Evolutionary conservation across 768 basidiomycete genomes (phyloP), one percentile per base, ranked within the genome.

Genomic region (Amanita rubescens): DNA sequence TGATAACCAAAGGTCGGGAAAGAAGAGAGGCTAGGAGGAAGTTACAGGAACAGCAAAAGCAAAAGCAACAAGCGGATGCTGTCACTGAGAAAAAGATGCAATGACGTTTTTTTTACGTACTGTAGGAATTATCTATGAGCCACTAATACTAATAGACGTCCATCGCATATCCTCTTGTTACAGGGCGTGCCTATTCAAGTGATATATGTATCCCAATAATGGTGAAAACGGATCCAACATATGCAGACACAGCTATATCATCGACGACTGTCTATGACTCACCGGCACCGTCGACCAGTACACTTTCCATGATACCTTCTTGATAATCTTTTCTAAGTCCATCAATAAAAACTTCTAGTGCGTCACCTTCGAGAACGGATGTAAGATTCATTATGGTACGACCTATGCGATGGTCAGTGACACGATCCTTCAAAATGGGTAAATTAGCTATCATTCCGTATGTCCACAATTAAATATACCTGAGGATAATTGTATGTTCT

Each of bases 401-500:
- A 3, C 87, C 87, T 38, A 96, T 82, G 0, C 94, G 79, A 60
- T 97, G 94, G 65, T 96, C 94, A 2, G 94, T 98, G 9, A 97
- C 82, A 9, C 94, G 85, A 58, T 93, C 92, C 86, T 30, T 39
- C 14, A 10, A 14, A 19, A 17, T 24, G 35, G 24, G 10, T 34
- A 55, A 7, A 19, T 19, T n/a, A 12, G 17, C 20, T 47, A 12
- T 46, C 30, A 39, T 10, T 14, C 34, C 8, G 17, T 43, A 38
- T 34, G 30, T 4, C n/a, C n/a, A n/a, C 38, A 41, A 32, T 24
- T 38, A 34, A 42, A 19, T 38, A 45, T 11, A n/a, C 91, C 75
- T 94, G 93, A 1, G 91, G 81, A 66, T 85, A 94, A 62, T 96
- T 97, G 68, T 97, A 98, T 3, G 96, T 98, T 56, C 96, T 74